A percentile compares a stretch with the other conserved stretches of the same genome.
These are phyloP conservation scores for Pythium utonaiense DNA, from an alignment of 352 stramenopile species.

Conservation along the genomic window DNA sequence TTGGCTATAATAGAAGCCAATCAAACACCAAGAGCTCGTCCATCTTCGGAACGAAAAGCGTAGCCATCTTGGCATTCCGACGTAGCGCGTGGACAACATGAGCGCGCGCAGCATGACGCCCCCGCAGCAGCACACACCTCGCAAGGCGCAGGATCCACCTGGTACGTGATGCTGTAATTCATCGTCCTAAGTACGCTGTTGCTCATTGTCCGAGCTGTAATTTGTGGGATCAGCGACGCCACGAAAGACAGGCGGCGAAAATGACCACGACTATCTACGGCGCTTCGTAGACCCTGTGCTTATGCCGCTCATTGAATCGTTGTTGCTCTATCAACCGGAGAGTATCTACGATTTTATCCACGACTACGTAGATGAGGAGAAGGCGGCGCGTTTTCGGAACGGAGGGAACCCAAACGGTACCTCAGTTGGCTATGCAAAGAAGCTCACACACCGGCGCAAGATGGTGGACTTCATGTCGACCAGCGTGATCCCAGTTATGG, in stretches of 20 bases:
- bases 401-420: constrained; percentile 8
- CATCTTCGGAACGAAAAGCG: constrained; percentile 6
- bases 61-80: constrained; percentile 15
- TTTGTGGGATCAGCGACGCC: constrained; percentile 3
- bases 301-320: constrained; percentile 77
- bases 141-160: constrained; percentile 3
- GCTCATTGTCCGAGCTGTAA: background rate
- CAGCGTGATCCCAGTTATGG: constrained; percentile 81
- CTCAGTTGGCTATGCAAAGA: constrained; percentile 56
- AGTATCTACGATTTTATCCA: constrained; percentile 82
- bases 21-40: background rate
- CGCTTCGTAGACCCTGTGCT: constrained; percentile 74
- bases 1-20: background rate
- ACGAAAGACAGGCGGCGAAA: constrained; percentile 34
- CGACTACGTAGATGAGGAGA: constrained; percentile 69
- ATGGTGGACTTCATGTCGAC: constrained; percentile 87
- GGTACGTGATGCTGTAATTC: too few species aligned
- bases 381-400: constrained; percentile 35
- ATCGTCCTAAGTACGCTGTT: background rate
- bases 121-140: background rate
- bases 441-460: constrained; percentile 61
- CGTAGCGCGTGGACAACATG: constrained; percentile 3
- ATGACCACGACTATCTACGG: constrained; percentile 79
- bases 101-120: constrained; percentile 9
- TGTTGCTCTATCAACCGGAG: constrained; percentile 75